Evolutionary conservation across 2,329 filamentous ascomycete species (phyloP), one percentile per base, ranked within the genome.

Genomic region (Curvularia lunata): DNA sequence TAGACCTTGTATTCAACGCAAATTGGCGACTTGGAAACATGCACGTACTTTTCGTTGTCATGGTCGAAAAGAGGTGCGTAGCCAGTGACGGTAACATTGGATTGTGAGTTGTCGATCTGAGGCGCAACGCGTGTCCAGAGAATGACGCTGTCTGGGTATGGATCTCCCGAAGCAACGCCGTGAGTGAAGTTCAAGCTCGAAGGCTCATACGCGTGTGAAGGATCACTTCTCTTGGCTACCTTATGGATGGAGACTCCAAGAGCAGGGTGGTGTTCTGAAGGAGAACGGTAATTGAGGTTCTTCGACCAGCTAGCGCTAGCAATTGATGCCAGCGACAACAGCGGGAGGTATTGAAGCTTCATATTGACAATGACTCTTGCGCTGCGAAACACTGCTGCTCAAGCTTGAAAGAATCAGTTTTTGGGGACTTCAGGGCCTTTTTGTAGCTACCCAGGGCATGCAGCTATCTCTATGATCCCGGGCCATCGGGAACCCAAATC

Each of bases 261-360:
- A 37, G 80, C 79, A 4, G 84, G 81, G 63, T 91, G 88, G 42
- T 87, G 83, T 40, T 84, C 80, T 1, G 88, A 91, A 5, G 88
- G 88, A 65, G 85, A 88, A 48, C 82, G 80, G 72, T 90, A 91
- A 77, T 90, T 90, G 59, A 90, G 72, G 70, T 90, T 90, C 59
- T 68, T 70, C 2, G 69, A 69, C 68, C 68, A 73, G 61, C 68
- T 71, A 10, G 68, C 71, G 46, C 56, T 65, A 34, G 61, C 61
- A 12, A 63, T 37, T 12, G 65, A 62, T 2, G 47, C 64, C 52
- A 64, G 51, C 25, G 63, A 51, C 38, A 69, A 52, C 9, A 68
- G 45, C 9, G 63, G 61, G n/a, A 73, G 62, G 38, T 67, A 34
- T 47, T 70, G 68, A 56, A 69, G 61, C 54, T 67, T 72, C 71